These are phyloP conservation scores for Apiospora koreana DNA, from an alignment of 2,329 filamentous ascomycete genomes.

Conservation along the genomic window DNA sequence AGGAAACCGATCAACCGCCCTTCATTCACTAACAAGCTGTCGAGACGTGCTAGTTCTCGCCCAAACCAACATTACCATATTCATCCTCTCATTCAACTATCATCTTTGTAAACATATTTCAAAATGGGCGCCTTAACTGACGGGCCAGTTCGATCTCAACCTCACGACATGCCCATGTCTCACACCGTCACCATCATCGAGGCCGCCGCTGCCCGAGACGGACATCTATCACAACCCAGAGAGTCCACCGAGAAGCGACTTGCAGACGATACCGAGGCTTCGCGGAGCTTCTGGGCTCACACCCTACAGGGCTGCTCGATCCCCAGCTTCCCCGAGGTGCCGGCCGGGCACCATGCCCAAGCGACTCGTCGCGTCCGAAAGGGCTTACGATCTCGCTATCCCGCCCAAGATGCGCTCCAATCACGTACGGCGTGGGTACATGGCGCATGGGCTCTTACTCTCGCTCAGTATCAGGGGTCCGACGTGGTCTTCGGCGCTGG, in stretches of 20 bases:
- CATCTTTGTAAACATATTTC: background rate
- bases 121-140: background rate
- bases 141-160: background rate
- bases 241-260: background rate
- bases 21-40: background rate
- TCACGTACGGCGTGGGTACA: background rate
- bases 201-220: background rate
- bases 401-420: background rate
- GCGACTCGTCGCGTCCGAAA: background rate
- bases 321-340: background rate
- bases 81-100: no score
- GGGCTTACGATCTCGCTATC: background rate
- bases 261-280: background rate
- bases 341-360: background rate
- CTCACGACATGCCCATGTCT: background rate
- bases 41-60: background rate
- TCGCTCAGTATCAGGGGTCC: background rate
- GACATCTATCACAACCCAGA: background rate
- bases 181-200: background rate
- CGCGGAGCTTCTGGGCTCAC: background rate
- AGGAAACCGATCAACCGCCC: background rate
- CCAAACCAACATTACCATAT: no score
- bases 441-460: background rate
- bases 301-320: background rate
- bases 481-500: conserved; percentile 1